Conservation (phyloP, 805 yeast genomes). For the Saturnispora zaruensis region DNA sequence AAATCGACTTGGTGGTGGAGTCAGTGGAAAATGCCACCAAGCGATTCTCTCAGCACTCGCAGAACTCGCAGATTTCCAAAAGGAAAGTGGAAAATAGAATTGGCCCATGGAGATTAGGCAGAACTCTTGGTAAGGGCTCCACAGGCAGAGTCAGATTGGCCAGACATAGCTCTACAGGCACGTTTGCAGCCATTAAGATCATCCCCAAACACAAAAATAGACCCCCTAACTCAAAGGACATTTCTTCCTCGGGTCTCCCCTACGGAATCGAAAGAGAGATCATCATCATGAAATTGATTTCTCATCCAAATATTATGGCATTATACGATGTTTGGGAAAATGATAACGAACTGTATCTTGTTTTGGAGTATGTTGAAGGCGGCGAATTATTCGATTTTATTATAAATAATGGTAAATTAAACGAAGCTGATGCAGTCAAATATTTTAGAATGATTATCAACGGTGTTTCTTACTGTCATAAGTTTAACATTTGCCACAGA, state of each 20-base stretch:
- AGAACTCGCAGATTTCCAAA: slow-evolving; percentile 25
- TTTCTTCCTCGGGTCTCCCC: slow-evolving; percentile 51
- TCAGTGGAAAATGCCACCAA: slow-evolving; percentile 32
- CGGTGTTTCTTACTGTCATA: slow-evolving; percentile 77
- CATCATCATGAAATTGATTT: slow-evolving; percentile 89
- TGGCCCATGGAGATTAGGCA: slow-evolving; percentile 80
- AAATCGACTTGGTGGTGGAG: slow-evolving; percentile 36
- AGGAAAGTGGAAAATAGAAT: slow-evolving; percentile 36
- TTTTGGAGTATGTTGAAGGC: slow-evolving; percentile 80
- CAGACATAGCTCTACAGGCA: slow-evolving; percentile 59
- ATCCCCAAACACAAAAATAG: slow-evolving; percentile 45
- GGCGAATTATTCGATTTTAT: slow-evolving; percentile 75
- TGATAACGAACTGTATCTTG: slow-evolving; percentile 74
- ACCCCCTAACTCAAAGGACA: slow-evolving; percentile 18
- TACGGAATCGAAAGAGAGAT: slow-evolving; percentile 97
- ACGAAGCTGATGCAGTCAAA: slow-evolving; percentile 65
- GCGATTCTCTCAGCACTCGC: slow-evolving; percentile 35
- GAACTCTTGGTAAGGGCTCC: slow-evolving; percentile 74
- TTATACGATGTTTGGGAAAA: slow-evolving; percentile 98
- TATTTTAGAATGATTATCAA: slow-evolving; percentile 70
- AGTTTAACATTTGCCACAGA: slow-evolving; percentile 72
- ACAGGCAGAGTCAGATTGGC: slow-evolving; percentile 75
- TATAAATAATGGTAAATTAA: slow-evolving; percentile 61
- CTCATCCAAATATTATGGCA: slow-evolving; percentile 89
- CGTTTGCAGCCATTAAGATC: slow-evolving; percentile 75